Evolutionary conservation across 2,329 filamentous ascomycete genomes (phyloP).

Genomic region (Dactylonectria macrodidyma): DNA sequence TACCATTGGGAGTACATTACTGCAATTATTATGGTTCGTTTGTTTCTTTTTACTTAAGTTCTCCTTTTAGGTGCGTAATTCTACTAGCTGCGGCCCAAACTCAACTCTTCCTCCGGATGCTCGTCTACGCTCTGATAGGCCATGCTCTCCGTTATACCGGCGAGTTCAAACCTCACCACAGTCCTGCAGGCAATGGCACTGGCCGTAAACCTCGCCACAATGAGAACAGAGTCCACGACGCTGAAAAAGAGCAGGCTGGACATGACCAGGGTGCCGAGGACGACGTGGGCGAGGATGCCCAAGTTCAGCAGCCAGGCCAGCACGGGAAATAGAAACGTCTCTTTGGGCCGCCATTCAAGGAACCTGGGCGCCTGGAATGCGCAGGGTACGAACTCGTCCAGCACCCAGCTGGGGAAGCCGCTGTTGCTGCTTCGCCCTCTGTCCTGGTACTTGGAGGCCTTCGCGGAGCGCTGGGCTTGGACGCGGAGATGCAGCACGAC

Average conservation of each 20-base stretch:
- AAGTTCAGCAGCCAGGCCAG: slow-evolving; percentile 40
- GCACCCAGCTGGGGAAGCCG: slow-evolving; percentile 31
- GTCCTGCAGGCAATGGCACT: slow-evolving; percentile 15
- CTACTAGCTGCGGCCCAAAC: neutral
- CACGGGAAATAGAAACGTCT: slow-evolving; percentile 33
- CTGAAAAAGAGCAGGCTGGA: slow-evolving; percentile 45
- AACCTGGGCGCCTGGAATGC: slow-evolving; percentile 37
- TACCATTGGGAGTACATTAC: no score
- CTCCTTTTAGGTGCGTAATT: no score
- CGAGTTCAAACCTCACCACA: slow-evolving; percentile 18
- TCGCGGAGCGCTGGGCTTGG: slow-evolving; percentile 12
- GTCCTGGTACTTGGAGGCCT: neutral
- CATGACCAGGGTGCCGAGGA: slow-evolving; percentile 45
- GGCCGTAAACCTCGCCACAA: slow-evolving; percentile 19
- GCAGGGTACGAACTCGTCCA: slow-evolving; percentile 37
- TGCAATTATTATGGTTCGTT: no score
- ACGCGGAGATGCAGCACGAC: slow-evolving; percentile 37
- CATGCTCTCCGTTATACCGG: slow-evolving; percentile 15
- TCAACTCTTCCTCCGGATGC: slow-evolving; percentile 5
- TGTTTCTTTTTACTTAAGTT: no score
- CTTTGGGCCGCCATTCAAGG: slow-evolving; percentile 28
- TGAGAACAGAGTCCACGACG: slow-evolving; percentile 21
- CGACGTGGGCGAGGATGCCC: slow-evolving; percentile 40
- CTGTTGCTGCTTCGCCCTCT: neutral
- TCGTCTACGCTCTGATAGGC: neutral